Percentiles rank a stretch among this genome's conserved stretches.
Conservation (phyloP, 192 early-diverging fungal species). For the Jimgerdemannia flammicorona region DNA sequence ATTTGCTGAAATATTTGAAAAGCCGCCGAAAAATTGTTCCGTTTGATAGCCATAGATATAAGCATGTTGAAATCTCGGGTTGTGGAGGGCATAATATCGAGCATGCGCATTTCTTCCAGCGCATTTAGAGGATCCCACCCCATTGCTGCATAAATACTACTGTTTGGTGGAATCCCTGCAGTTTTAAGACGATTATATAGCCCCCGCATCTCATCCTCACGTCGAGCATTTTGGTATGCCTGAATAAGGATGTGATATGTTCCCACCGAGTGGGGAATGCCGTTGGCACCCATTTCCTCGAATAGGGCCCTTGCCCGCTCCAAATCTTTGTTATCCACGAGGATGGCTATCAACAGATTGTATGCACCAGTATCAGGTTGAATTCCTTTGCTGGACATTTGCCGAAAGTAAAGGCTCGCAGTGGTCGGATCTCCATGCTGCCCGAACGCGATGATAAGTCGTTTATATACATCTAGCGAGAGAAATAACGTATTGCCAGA, state of each 20-base stretch:
- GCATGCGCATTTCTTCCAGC: constrained; percentile 9
- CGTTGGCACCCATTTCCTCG: constrained; percentile 12
- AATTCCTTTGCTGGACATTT: not conserved
- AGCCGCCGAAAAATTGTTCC: constrained; percentile 25
- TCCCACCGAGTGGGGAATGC: not conserved
- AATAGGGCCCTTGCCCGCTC: constrained; percentile 10
- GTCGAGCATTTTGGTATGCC: not conserved
- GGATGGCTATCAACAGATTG: constrained; percentile 21
- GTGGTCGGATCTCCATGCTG: not conserved
- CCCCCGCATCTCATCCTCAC: not conserved
- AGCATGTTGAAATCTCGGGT: constrained; percentile 32
- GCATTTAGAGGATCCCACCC: constrained; percentile 6
- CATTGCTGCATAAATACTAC: constrained; percentile 11
- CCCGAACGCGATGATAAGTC: constrained; percentile 18
- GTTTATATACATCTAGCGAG: not conserved
- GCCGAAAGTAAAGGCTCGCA: constrained; percentile 3
- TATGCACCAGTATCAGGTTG: constrained; percentile 12
- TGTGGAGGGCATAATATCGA: not conserved
- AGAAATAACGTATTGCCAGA: not conserved
- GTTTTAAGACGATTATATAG: constrained; percentile 5
- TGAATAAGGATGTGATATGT: constrained; percentile 10
- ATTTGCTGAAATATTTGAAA: constrained; percentile 21
- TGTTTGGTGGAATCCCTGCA: not conserved
- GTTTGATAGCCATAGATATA: constrained; percentile 9
- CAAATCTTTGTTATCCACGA: not conserved